Conservation (phyloP, 805 yeast genomes). For the Candida multigemmis region DNA sequence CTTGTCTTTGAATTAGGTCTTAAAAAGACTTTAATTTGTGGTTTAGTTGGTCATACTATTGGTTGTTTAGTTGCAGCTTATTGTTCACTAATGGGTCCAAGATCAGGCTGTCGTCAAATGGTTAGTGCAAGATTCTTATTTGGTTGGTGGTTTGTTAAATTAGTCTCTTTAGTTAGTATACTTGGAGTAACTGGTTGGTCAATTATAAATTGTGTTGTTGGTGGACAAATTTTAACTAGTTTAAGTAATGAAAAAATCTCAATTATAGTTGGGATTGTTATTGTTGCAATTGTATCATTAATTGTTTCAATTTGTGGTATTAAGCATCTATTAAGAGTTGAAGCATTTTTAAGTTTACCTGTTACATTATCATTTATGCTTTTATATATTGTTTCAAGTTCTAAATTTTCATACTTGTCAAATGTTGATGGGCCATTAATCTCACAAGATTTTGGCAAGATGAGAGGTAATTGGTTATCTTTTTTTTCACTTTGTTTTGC, state of each 20-base stretch:
- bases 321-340: conserved; percentile 17
- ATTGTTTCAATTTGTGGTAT: conserved; percentile 25
- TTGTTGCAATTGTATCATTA: conserved; percentile 16
- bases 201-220: conserved; percentile 27
- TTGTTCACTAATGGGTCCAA: conserved; percentile 28
- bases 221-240: conserved; percentile 23
- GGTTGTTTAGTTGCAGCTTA: conserved; percentile 31
- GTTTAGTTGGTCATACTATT: conserved; percentile 16
- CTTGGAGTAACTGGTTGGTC: conserved; percentile 30
- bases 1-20: conserved; percentile 16
- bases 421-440: conserved; percentile 12
- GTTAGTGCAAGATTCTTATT: conserved; percentile 26
- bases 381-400: conserved; percentile 21
- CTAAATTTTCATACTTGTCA: conserved; percentile 10
- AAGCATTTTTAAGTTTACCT: conserved; percentile 19
- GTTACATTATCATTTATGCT: conserved; percentile 18
- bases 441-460: conserved; percentile 8
- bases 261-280: conserved; percentile 20
- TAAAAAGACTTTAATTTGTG: conserved; percentile 18
- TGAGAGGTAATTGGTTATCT: conserved; percentile 23
- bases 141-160: conserved; percentile 26
- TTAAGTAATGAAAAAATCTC: conserved; percentile 15
- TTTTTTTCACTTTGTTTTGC: conserved; percentile 27
- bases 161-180: conserved; percentile 19
- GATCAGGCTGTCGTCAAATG: conserved; percentile 29